phyloP scores from a whole-genome alignment of 2,329 filamentous ascomycete genomes.

The Huntiella abstrusa region DNA sequence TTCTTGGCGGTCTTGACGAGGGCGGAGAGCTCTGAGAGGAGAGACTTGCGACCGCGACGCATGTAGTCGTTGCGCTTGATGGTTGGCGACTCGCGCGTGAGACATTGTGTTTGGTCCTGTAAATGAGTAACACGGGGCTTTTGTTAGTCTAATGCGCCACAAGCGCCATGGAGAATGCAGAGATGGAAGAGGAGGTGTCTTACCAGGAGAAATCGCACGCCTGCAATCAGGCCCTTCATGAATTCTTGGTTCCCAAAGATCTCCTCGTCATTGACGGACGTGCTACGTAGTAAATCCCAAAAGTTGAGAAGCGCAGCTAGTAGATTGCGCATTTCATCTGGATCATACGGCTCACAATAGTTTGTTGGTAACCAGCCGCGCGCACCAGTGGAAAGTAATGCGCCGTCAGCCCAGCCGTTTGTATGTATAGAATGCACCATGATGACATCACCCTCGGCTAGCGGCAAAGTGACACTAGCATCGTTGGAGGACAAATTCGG shows the following conservation, averaged over 20 bases:
- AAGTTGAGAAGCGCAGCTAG: conserved; percentile 77
- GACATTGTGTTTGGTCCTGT: conserved; percentile 72
- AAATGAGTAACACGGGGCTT: neutral
- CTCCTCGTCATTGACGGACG: conserved; percentile 52
- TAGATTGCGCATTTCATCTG: conserved; percentile 66
- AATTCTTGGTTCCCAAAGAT: conserved; percentile 85
- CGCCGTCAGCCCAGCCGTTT: conserved; percentile 97
- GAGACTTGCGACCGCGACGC: conserved; percentile 63
- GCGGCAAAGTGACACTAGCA: conserved; percentile 69
- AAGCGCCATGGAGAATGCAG: too few species aligned
- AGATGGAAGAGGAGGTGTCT: conserved; percentile 19
- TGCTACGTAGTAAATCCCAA: conserved; percentile 74
- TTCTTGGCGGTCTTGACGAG: conserved; percentile 78
- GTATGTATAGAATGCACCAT: conserved; percentile 92
- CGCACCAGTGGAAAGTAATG: conserved; percentile 64
- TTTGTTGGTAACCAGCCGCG: conserved; percentile 95
- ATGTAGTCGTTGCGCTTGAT: conserved; percentile 60
- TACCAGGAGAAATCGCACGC: conserved; percentile 77
- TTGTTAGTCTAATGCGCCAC: neutral
- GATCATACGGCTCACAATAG: conserved; percentile 91
- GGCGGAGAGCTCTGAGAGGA: conserved; percentile 75
- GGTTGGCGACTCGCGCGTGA: conserved; percentile 61
- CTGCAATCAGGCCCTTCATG: conserved; percentile 83
- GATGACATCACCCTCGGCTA: conserved; percentile 82
- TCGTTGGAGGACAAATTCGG: conserved; percentile 60